Base-by-base conservation (phyloP, 352 stramenopile genomes). In the Globisporangium nodosum region DNA sequence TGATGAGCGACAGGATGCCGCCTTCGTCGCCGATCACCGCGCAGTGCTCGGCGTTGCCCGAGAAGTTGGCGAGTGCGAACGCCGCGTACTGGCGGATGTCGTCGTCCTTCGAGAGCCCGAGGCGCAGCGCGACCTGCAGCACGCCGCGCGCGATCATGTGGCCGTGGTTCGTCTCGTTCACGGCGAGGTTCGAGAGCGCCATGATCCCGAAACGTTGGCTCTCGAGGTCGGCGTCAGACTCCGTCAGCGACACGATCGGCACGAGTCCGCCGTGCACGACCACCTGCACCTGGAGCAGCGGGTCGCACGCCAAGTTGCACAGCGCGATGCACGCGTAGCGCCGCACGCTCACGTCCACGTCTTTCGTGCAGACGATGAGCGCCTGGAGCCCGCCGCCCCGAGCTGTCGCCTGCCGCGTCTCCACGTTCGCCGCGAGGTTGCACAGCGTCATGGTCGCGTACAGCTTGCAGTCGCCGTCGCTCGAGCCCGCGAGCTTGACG, bases 401-500 rank as follows among this genome's bases (percentile, higher is more conserved):
- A 18, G 87, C 96, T 21, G 88, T 89, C n/a, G 75, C 73, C 8
- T 68, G 61, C 13, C 96, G 79, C 7, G 93, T 98, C 53, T 97
- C 90, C 13, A 81, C 81, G 66, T 98, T 98, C 7, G 92, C 96
- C 16, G 94, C 90, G 49, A 99, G 68, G 69, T 99, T 99, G 53
- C 88, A 91, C 39, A 99, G 72, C 21, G 94, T 90, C 96, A 99
- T 98, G 46, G 88, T 88, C 24, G 94, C 84, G 59, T 97, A 98
- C 6, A 88, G 85, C 57, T 97, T 96, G 76, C 87, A 97, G 60
- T 98, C 88, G 48, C 96, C 75, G 58, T 98, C 96, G 49, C 81
- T 78, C 20, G 78, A 82, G 24, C 74, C 70, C 4, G 88, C 91
- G 18, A 97, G 75, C 40, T 73, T 67, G 39, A 98, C 85, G 15